These are phyloP conservation scores for Mytilinidion resinicola DNA, from an alignment of 495 filamentous ascomycete species.

Conservation along the genomic window DNA sequence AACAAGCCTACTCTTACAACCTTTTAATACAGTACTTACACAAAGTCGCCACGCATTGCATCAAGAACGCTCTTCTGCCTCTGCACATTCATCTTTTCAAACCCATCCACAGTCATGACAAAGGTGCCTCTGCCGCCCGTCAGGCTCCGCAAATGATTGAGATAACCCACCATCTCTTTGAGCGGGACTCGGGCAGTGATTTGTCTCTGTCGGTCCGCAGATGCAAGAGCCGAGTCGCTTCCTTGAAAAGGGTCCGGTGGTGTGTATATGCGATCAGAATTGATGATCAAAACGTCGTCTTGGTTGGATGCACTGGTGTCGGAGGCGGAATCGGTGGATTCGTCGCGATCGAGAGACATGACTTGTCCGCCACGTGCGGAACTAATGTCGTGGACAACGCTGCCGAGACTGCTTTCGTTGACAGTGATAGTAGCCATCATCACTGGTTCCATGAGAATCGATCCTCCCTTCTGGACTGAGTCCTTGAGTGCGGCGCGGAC, in stretches of 20 bases:
- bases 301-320: conserved; percentile 15
- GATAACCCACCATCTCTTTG: conserved; percentile 95
- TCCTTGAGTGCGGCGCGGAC: conserved; percentile 52
- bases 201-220: conserved; percentile 41
- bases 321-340: conserved; percentile 29
- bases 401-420: conserved; percentile 71
- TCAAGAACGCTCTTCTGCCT: conserved; percentile 52
- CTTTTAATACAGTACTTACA: neutral
- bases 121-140: conserved; percentile 87
- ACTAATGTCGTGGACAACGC: conserved; percentile 85
- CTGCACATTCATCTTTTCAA: conserved; percentile 72
- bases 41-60: conserved; percentile 39
- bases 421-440: conserved; percentile 81
- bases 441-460: conserved; percentile 81
- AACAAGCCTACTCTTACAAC: too few species aligned
- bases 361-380: conserved; percentile 79
- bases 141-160: conserved; percentile 80
- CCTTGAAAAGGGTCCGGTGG: conserved; percentile 78
- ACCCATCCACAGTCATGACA: conserved; percentile 84
- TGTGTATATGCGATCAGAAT: conserved; percentile 67
- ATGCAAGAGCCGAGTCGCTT: neutral
- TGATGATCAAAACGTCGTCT: conserved; percentile 45
- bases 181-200: conserved; percentile 83
- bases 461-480: conserved; percentile 41
- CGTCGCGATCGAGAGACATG: conserved; percentile 61